phyloP scores from a whole-genome alignment of 345 rosid species.

The Erodium maritimum region DNA sequence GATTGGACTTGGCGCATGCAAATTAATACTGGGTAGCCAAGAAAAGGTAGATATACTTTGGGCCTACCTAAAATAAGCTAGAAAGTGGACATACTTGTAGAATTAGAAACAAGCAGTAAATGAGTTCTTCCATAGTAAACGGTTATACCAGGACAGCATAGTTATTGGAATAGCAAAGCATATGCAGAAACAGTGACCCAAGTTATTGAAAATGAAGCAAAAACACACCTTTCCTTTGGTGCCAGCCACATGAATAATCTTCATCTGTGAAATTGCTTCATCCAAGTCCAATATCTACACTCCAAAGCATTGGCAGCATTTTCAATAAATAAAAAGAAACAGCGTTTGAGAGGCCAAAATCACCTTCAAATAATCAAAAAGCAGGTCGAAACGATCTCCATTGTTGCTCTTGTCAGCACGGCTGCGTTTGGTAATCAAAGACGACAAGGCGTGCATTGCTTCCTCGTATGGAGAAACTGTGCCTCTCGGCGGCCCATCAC shows the following conservation, averaged over 20 bases:
- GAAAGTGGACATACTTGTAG: background rate
- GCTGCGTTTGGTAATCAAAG: constrained; percentile 66
- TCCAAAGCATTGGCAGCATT: constrained; percentile 1
- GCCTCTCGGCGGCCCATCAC: constrained; percentile 15
- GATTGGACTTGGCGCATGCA: background rate
- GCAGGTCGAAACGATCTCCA: constrained; percentile 64
- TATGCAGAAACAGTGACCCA: background rate
- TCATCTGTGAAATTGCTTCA: constrained; percentile 58
- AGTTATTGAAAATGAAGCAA: background rate
- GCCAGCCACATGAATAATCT: constrained; percentile 94
- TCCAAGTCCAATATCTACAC: constrained; percentile 67
- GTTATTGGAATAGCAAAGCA: background rate
- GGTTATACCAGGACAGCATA: background rate
- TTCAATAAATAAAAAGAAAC: background rate
- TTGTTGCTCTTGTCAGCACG: constrained; percentile 58
- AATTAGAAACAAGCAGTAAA: no score
- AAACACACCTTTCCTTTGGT: constrained; percentile 79
- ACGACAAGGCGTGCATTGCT: constrained; percentile 70
- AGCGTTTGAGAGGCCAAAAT: background rate
- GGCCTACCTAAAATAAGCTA: background rate
- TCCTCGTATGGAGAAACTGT: constrained; percentile 33
- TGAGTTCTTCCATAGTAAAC: background rate
- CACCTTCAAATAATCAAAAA: constrained; percentile 70
- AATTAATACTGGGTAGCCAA: background rate
- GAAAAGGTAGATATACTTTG: background rate